phyloP scores from a whole-genome alignment of 1,284 basidiomycete genomes.

The Mycocalia duriaeana region DNA sequence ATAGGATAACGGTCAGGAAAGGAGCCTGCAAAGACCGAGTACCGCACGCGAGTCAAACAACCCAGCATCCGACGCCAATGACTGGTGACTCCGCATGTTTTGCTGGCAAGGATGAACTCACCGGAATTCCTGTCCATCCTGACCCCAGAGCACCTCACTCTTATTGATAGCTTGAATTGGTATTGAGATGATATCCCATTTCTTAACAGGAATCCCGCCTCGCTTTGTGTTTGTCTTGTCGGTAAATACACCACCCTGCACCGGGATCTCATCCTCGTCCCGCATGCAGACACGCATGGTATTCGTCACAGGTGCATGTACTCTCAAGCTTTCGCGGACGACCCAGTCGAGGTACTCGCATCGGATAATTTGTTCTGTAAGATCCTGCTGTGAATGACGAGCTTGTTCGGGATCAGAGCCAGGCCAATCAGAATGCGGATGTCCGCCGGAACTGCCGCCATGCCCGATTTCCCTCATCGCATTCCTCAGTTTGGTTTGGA shows the following conservation, averaged over 20 bases:
- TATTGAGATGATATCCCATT: constrained; percentile 56
- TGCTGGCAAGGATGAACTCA: no score
- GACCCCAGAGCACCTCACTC: constrained; percentile 58
- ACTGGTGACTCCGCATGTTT: no score
- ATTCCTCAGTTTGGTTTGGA: constrained; percentile 54
- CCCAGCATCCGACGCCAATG: constrained; percentile 4
- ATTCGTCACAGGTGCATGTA: constrained; percentile 60
- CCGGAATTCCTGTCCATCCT: constrained; percentile 62
- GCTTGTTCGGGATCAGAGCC: neutral
- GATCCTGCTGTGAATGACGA: neutral
- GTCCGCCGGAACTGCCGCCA: neutral
- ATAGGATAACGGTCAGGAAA: constrained; percentile 12
- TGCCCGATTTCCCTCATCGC: constrained; percentile 36
- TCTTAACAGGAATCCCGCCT: constrained; percentile 37
- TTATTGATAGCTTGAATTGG: constrained; percentile 66
- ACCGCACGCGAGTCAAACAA: constrained; percentile 8
- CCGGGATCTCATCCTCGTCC: constrained; percentile 51
- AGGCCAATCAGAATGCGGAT: neutral
- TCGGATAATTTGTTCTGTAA: constrained; percentile 6
- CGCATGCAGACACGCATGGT: constrained; percentile 56
- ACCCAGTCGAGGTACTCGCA: constrained; percentile 36
- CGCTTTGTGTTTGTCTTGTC: constrained; percentile 28
- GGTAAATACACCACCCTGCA: constrained; percentile 24
- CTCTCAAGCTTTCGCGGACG: constrained; percentile 61
- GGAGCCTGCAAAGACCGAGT: constrained; percentile 17